Evolutionary conservation across 768 basidiomycete species (phyloP).

Genomic region (Tricholoma bakamatsutake): DNA sequence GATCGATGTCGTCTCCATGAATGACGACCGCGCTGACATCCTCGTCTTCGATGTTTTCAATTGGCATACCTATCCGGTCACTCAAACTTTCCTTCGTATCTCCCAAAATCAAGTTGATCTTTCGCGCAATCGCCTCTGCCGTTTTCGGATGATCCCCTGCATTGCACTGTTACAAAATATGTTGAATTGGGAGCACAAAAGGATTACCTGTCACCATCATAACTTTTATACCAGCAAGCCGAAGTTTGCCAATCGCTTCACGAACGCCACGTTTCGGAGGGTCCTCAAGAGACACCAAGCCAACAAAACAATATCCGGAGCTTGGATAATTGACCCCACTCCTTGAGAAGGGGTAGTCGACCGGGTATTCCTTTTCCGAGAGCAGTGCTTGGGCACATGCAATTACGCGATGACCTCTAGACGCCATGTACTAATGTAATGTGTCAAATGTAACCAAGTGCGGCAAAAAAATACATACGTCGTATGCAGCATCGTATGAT

Average conservation of each 20-base stretch:
- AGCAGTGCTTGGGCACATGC: constrained; percentile 63
- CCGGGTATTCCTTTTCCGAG: constrained; percentile 40
- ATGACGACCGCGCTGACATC: constrained; percentile 62
- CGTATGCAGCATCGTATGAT: constrained; percentile 55
- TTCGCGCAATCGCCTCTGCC: constrained; percentile 67
- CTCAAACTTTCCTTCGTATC: constrained; percentile 59
- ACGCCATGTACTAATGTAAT: constrained; percentile 59
- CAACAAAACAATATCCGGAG: constrained; percentile 55
- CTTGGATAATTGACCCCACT: constrained; percentile 49
- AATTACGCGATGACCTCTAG: constrained; percentile 69
- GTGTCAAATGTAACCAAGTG: not conserved
- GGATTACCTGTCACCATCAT: constrained; percentile 67
- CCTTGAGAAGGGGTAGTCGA: constrained; percentile 46
- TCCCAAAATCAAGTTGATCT: constrained; percentile 64
- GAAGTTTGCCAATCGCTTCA: constrained; percentile 65
- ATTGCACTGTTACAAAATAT: not conserved
- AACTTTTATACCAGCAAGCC: constrained; percentile 67
- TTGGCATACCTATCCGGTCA: constrained; percentile 45
- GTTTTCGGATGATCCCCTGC: constrained; percentile 67
- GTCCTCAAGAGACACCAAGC: constrained; percentile 63
- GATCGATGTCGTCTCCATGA: constrained; percentile 64
- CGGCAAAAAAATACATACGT: constrained; percentile 30
- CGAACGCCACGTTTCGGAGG: constrained; percentile 69
- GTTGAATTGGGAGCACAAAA: not conserved
- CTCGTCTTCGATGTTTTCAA: constrained; percentile 62